Base-by-base conservation (phyloP, 2,329 filamentous ascomycete species). In the Xylariaceae sp. region DNA sequence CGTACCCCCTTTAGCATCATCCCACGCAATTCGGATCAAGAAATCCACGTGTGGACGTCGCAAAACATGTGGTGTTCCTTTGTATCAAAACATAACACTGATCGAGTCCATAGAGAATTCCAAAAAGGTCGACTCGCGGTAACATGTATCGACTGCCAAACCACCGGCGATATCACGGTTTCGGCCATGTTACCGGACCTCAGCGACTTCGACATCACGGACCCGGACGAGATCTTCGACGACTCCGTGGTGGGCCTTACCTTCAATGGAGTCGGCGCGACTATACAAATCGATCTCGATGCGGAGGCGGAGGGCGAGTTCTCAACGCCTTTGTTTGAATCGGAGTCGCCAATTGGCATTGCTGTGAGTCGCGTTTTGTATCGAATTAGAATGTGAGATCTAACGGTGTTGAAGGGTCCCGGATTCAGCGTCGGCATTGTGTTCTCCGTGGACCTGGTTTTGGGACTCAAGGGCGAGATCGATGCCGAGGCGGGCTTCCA, bases 231-330 rank as follows among this genome's bases (percentile, higher is more conserved):
- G 49, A 67, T 66, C 11, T 64, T 71, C 53, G 62, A 69, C 48
- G 59, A 67, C 3, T 64, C 67, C 23, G 63, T 62, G 44, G 23
- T 71, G 3, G 64, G 64, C 0, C 51, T 71, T 13, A 62, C 58
- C 10, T 71, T 71, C 61, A 61, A 67, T 13, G 69, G 69, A 6
- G 68, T 70, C 10, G 66, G 67, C 9, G 69, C 65, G 2, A 61
- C 62, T 8, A 55, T 71, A 11, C 61, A 69, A n/a, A 39, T 71
- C 1, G 62, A 61, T 34, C 13, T 70, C 37, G 57, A 58, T 1
- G 62, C 65, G 1, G 58, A 44, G 2, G 57, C 55, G 4, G 55
- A 61, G 9, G 64, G 65, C 11, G 57, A 64, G 23, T 67, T 69
- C 51, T 56, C 62, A 0, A 13, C 69, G 2, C 67, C 69, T 13